phyloP scores from a whole-genome alignment of 2,329 filamentous ascomycete species.

The Triangularia setosa region DNA sequence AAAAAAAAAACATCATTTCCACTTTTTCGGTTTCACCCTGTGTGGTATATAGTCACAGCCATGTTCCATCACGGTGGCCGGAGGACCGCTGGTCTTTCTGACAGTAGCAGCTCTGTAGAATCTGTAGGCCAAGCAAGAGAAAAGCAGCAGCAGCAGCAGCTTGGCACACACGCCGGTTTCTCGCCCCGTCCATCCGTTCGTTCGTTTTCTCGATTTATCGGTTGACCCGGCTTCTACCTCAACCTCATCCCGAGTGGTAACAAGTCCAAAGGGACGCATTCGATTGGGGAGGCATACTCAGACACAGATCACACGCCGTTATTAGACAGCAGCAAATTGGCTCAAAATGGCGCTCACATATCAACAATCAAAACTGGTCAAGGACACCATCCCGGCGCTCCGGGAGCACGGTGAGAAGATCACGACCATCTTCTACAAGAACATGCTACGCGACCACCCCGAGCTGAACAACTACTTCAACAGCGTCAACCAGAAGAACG shows the following conservation, averaged over 20 bases:
- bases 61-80: background rate
- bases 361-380: slow-evolving; percentile 61
- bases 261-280: background rate
- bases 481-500: slow-evolving; percentile 58
- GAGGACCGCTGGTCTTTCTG: background rate
- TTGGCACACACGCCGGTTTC: slow-evolving; percentile 5
- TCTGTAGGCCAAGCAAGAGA: background rate
- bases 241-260: background rate
- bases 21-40: slow-evolving; percentile 1
- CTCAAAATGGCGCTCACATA: slow-evolving; percentile 39
- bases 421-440: slow-evolving; percentile 67
- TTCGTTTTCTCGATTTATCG: background rate
- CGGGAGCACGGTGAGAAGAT: slow-evolving; percentile 64
- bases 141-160: background rate
- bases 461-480: slow-evolving; percentile 70
- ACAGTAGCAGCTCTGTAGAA: background rate
- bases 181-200: slow-evolving; percentile 9
- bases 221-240: slow-evolving; percentile 2
- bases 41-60: background rate
- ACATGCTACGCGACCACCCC: slow-evolving; percentile 62
- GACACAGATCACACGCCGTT: background rate
- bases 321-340: background rate
- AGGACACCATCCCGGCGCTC: slow-evolving; percentile 66
- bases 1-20: slow-evolving; percentile 6
- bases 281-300: background rate